phyloP scores from a whole-genome alignment of 495 filamentous ascomycete genomes.

The Terfezia claveryi region DNA sequence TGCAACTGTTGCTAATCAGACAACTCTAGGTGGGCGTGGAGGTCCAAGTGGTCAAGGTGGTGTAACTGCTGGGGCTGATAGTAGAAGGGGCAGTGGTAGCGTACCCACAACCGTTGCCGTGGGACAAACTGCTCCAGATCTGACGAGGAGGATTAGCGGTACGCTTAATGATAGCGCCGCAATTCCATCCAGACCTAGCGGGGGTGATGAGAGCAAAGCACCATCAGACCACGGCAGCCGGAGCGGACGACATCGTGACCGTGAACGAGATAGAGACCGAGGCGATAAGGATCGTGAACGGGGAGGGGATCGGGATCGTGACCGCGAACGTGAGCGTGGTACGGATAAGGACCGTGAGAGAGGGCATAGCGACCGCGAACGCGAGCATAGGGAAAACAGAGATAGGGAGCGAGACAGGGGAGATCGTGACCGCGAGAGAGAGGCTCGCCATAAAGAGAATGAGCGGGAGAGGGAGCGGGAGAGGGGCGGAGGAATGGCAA shows the following conservation, averaged over 20 bases:
- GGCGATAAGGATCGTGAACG: slow-evolving; percentile 7
- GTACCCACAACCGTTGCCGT: not conserved
- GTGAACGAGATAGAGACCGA: slow-evolving; percentile 2
- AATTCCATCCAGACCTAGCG: slow-evolving; percentile 3
- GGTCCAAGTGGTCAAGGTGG: not conserved
- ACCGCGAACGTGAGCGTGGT: slow-evolving; percentile 1
- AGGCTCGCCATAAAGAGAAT: not conserved
- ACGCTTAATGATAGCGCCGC: slow-evolving; percentile 3
- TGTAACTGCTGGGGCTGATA: not conserved
- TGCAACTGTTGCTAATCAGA: not conserved
- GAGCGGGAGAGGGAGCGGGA: slow-evolving; percentile 10
- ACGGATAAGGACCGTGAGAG: slow-evolving; percentile 2
- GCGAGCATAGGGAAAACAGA: not conserved
- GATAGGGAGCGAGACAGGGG: slow-evolving; percentile 1
- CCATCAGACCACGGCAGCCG: slow-evolving; percentile 13
- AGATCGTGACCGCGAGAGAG: slow-evolving; percentile 2
- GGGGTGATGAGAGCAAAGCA: slow-evolving; percentile 1
- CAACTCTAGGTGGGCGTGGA: not conserved
- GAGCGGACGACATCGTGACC: slow-evolving; percentile 10
- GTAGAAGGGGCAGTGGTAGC: not conserved
- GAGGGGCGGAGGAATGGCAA: slow-evolving; percentile 1
- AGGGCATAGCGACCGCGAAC: slow-evolving; percentile 1
- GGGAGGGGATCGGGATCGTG: slow-evolving; percentile 4
- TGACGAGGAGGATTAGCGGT: slow-evolving; percentile 3
- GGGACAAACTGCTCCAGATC: slow-evolving; percentile 10